Conservation (phyloP, 164 flowering plant genomes). For the Cinnamomum chago region DNA sequence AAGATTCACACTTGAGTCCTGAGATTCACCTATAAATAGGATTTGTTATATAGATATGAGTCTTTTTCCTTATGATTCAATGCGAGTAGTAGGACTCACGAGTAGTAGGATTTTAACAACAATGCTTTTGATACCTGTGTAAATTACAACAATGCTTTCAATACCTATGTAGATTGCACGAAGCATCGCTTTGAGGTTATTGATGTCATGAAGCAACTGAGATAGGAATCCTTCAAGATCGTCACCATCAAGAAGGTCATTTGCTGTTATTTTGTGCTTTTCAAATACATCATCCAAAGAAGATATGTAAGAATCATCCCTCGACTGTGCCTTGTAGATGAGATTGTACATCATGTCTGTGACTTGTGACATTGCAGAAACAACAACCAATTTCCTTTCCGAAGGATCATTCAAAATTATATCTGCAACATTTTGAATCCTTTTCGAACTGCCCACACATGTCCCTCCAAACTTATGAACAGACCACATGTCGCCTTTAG, state of each 20-base stretch:
- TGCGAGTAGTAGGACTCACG: no score
- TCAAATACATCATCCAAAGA: slow-evolving; percentile 79
- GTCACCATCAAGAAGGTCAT: slow-evolving; percentile 76
- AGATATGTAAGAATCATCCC: slow-evolving; percentile 71
- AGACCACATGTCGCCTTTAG: slow-evolving; percentile 81
- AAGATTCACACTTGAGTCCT: no score
- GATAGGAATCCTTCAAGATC: slow-evolving; percentile 64
- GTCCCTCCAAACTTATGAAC: slow-evolving; percentile 99
- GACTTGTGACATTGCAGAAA: slow-evolving; percentile 97
- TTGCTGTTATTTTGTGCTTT: slow-evolving; percentile 70
- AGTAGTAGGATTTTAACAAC: no score
- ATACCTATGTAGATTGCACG: slow-evolving; percentile 94
- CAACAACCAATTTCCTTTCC: slow-evolving; percentile 84
- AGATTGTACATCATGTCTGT: slow-evolving; percentile 97
- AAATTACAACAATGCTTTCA: not conserved
- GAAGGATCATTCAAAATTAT: slow-evolving; percentile 63
- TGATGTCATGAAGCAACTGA: slow-evolving; percentile 62
- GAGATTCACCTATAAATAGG: no score
- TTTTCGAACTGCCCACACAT: slow-evolving; percentile 77
- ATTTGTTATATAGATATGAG: no score
- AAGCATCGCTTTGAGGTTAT: slow-evolving; percentile 85
- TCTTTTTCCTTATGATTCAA: no score
- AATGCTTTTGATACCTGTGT: no score
- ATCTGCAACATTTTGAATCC: slow-evolving; percentile 82
- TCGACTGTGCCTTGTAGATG: slow-evolving; percentile 72